A percentile compares a stretch with the other conserved stretches of the same genome.
Evolutionary conservation across 1,139 yeast genomes (phyloP).

Genomic region (Wickerhamomyces sp.): DNA sequence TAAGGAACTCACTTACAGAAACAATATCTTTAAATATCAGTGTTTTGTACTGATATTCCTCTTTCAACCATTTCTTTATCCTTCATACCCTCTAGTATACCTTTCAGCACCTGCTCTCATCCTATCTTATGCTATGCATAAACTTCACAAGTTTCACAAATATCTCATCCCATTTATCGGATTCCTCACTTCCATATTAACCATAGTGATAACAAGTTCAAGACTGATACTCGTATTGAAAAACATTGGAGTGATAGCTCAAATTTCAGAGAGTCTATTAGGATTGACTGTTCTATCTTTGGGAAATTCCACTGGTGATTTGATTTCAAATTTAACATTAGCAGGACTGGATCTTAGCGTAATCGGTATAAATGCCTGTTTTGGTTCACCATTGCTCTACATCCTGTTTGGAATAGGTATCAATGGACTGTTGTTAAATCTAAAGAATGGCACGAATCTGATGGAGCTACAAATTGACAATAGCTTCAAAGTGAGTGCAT

Average conservation of each 20-base stretch:
- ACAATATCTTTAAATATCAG: slow-evolving; percentile 9
- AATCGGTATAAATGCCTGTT: slow-evolving; percentile 91
- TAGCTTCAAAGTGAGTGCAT: slow-evolving; percentile 45
- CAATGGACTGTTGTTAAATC: slow-evolving; percentile 55
- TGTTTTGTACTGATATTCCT: slow-evolving; percentile 7
- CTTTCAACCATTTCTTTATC: slow-evolving; percentile 3
- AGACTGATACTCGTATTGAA: slow-evolving; percentile 27
- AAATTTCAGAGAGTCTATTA: slow-evolving; percentile 71
- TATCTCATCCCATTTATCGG: slow-evolving; percentile 15
- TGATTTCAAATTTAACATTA: slow-evolving; percentile 77
- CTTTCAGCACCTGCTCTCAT: not conserved
- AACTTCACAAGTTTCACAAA: not conserved
- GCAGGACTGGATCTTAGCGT: slow-evolving; percentile 80
- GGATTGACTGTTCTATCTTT: slow-evolving; percentile 87
- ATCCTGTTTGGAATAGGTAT: slow-evolving; percentile 61
- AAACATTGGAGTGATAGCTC: slow-evolving; percentile 44
- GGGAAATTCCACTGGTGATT: slow-evolving; percentile 89
- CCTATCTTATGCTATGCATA: not conserved
- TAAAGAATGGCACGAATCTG: slow-evolving; percentile 6
- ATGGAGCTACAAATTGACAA: slow-evolving; percentile 38
- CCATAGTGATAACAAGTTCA: slow-evolving; percentile 12
- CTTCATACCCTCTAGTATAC: not conserved
- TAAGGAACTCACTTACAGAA: slow-evolving; percentile 8
- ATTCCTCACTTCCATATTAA: slow-evolving; percentile 15
- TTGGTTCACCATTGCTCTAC: slow-evolving; percentile 82